Base-by-base conservation (phyloP, 2,329 filamentous ascomycete genomes). In the Neophaeococcomyces mojaviensis region DNA sequence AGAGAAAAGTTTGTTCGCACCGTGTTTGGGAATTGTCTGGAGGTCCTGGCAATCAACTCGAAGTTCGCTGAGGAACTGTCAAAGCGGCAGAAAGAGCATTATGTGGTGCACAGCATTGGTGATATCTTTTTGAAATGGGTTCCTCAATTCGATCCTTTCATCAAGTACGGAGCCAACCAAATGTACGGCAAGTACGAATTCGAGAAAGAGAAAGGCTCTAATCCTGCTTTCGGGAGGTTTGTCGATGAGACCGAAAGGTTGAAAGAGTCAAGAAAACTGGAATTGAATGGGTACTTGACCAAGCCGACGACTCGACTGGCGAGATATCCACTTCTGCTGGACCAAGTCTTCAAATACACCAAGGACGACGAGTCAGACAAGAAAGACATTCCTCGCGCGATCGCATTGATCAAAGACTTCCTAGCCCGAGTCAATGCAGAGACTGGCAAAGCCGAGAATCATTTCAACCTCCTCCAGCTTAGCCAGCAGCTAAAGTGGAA, bases 131-230 rank as follows among this genome's bases (percentile, higher is more conserved):
- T 94, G 43, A 86, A 95, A 62, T 94, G 82, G 60, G 89, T 90
- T 10, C 88, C 89, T 8, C 84, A 86, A 55, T 98, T 98, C 61
- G 85, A 89, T 56, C 92, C 92, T 0, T 98, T 98, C 62, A 96
- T 98, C 61, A 81, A 85, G 60, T 98, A 98, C 61, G 92, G 92
- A 60, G 86, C 90, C 33, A 95, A 89, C 62, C 92, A 98, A 65
- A 72, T 98, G 38, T 94, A 95, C 64, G 92, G 86, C 56, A 97
- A 98, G 65, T 96, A 90, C 60, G 92, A 96, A 62, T 98, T 97
- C 62, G 92, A 98, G 67, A 92, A 92, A 59, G 92, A 98, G 68
- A 87, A 92, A 57, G 83, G 85, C 13, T 78, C 81, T 47, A 98
- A 98, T 59, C 78, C 82, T 1, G 79, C 78, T 33, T 98, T 98